Base-by-base conservation (phyloP, 2,329 filamentous ascomycete genomes). In the Exophiala calicioides region DNA sequence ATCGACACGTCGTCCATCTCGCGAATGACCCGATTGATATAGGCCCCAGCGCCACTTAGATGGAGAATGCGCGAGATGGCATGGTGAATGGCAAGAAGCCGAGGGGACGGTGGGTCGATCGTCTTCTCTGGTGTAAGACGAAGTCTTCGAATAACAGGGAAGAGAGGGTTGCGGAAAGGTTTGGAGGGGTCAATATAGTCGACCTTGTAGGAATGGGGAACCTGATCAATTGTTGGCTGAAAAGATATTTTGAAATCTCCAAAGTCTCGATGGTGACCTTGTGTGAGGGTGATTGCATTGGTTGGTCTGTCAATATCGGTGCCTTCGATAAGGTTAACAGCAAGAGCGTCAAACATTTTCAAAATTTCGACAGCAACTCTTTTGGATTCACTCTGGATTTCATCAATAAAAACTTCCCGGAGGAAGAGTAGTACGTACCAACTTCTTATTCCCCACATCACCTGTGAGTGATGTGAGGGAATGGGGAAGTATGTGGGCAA, bases 91-190 rank as follows among this genome's bases (percentile, higher is more conserved):
- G 20, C 42, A 9, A 60, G 49, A 35, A 61, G 55, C 34, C 49
- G 48, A 40, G 49, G 32, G 21, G 56, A 56, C 41, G 60, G 61
- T 34, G 62, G 60, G 38, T 65, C 62, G 52, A 59, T 58, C 9
- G 62, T 61, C 42, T 60, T 54, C 57, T 52, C 33, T 12, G 47
- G 35, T 36, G 48, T 65, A 13, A 65, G 56, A 24, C 20, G 44
- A n/a, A 57, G 52, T 21, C 34, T 47, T 8, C 55, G 52, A 35
- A 42, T 56, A 20, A 60, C 47, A 13, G 51, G 58, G 35, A 60
- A 46, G 34, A 52, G 38, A 37, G 37, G 41, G 47, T 37, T 20
- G 6, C 42, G 44, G 47, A 53, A 42, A 44, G 20, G 36, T 15
- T 15, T 8, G 18, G 10, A 9, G 3, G 36, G 20, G 21, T 39